A percentile compares a stretch with the other conserved stretches of the same genome.
Evolutionary conservation across 1,284 basidiomycete genomes (phyloP).

Genomic region (Farysia itapuensis): DNA sequence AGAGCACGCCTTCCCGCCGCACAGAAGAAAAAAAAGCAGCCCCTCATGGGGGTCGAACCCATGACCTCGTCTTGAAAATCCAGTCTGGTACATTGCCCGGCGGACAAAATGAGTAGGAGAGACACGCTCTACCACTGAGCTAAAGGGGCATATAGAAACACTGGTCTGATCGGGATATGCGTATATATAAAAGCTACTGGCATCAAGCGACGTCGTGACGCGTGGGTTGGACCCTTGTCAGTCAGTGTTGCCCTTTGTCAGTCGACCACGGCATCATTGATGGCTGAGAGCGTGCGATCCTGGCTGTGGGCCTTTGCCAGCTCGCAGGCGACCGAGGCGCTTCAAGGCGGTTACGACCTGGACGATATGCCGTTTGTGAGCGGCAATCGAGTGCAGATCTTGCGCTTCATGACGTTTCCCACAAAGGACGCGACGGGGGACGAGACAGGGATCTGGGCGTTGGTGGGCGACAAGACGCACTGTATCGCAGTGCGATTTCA

Average conservation of each 20-base stretch:
- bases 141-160: background rate
- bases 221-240: no score
- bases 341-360: conserved; percentile 6
- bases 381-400: conserved; percentile 28
- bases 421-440: background rate
- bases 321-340: conserved; percentile 1
- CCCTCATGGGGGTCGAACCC: conserved; percentile 1
- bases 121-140: conserved; percentile 2
- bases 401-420: conserved; percentile 23
- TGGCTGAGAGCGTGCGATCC: conserved; percentile 23
- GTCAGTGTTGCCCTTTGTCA: no score
- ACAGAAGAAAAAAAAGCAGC: background rate
- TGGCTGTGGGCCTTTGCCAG: conserved; percentile 15
- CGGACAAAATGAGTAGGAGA: background rate
- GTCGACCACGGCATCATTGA: no score
- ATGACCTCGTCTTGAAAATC: conserved; percentile 1
- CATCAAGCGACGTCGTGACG: no score
- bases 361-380: conserved; percentile 11
- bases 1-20: no score
- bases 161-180: background rate
- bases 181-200: no score
- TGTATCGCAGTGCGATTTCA: conserved; percentile 19
- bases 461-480: conserved; percentile 29
- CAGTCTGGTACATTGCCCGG: background rate
- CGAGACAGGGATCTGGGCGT: conserved; percentile 10